Base-by-base conservation (phyloP, 306 rosid species). In the Geum urbanum region DNA sequence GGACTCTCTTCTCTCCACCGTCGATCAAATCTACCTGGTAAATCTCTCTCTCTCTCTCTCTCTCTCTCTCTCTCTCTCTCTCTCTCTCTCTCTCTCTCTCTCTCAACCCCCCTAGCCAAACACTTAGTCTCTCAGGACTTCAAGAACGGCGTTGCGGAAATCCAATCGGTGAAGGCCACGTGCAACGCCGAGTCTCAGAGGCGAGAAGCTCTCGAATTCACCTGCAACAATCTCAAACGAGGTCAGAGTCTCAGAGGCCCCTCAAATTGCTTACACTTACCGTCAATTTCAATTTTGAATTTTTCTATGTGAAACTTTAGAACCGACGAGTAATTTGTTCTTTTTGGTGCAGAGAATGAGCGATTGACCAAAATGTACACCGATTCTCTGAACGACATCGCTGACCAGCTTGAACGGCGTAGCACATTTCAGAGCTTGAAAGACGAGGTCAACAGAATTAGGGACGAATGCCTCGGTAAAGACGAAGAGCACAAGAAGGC, bases 361-460 rank as follows among this genome's bases (percentile, higher is more conserved):
- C 61, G 80, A 49, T 71, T 87, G 69, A 70, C 79, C 2, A 87
- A 83, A 71, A 70, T 81, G 57, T 79, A 86, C 77, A 65, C 80
- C 3, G 90, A 81, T 15, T 86, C 83, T 22, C 69, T 86, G 3
- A 84, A 71, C 77, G 82, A 79, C 75, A 71, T 84, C 8, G 87
- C 88, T 46, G 88, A 82, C 67, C 88, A 90, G 90, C 84, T 90
- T 74, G 91, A 90, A 40, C 79, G 79, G 56, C 88, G 85, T 14
- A 75, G 83, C 12, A 69, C 80, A 74, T 81, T 82, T 73, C 60
- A 76, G 78, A 74, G 75, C 70, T 76, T 87, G 79, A 87, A 81
- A 63, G 86, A 87, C 45, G 88, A 87, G 14, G 49, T 90, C 51
- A 79, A 81, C 70, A 86, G 79, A 27, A 65, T 76, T 22, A 81